Conservation (phyloP, 2,329 filamentous ascomycete genomes). For the Cordyceps cateniannulata region DNA sequence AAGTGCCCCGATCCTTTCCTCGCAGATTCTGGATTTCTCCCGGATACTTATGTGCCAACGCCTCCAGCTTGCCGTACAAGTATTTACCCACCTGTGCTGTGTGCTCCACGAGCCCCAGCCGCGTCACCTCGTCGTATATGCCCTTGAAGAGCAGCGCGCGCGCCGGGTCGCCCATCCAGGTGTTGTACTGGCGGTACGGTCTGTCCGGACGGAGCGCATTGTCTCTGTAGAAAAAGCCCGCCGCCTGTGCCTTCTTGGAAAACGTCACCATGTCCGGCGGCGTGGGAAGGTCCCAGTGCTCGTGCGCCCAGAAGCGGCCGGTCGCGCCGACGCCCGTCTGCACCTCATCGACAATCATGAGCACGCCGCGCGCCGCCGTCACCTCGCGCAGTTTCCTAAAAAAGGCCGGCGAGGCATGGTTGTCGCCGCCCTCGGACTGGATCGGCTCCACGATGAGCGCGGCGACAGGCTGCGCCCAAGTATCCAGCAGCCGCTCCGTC, state of each 20-base stretch:
- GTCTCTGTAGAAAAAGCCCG: constrained; percentile 86
- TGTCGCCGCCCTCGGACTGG: constrained; percentile 90
- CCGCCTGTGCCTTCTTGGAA: constrained; percentile 90
- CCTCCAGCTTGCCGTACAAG: constrained; percentile 63
- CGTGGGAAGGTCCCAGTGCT: constrained; percentile 76
- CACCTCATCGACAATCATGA: constrained; percentile 90
- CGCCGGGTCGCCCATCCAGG: constrained; percentile 91
- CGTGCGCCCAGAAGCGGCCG: constrained; percentile 93
- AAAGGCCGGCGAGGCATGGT: constrained; percentile 83
- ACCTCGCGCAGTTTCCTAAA: constrained; percentile 77
- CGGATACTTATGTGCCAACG: constrained; percentile 64
- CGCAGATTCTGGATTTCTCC: constrained; percentile 74
- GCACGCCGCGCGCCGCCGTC: constrained; percentile 68
- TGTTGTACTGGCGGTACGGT: constrained; percentile 94
- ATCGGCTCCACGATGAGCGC: constrained; percentile 85
- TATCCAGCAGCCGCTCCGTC: constrained; percentile 73
- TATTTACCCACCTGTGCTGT: constrained; percentile 75
- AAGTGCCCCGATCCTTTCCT: constrained; percentile 82
- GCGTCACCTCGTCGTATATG: constrained; percentile 75
- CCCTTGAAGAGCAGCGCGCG: constrained; percentile 79
- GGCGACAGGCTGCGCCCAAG: constrained; percentile 70
- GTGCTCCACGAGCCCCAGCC: constrained; percentile 66
- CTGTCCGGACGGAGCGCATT: constrained; percentile 77
- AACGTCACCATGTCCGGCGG: constrained; percentile 94
- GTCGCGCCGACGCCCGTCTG: constrained; percentile 91